Base-by-base conservation (phyloP, 2,329 filamentous ascomycete genomes). In the Stagonosporopsis cucurbitacearum region DNA sequence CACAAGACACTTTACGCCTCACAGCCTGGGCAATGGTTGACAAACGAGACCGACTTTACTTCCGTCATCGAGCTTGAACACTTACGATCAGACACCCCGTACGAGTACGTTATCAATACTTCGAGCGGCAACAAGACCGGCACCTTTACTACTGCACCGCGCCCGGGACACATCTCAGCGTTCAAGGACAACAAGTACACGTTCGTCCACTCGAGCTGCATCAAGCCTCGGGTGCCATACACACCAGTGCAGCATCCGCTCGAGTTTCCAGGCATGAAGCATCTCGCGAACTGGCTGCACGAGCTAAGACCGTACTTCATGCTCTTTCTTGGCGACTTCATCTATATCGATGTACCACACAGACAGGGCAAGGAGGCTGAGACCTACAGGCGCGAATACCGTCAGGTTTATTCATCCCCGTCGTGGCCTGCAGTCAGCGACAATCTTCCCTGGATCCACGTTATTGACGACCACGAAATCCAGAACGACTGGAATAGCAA, bases 381-480 rank as follows among this genome's bases (percentile, higher is more conserved):
- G 50, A 87, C 92, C 67, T 99, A 97, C 74, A 86, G 93, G 45
- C 86, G 91, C 70, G 92, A 97, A 71, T 99, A 99, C 71, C 88
- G 94, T 19, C 92, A 96, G 66, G 88, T 97, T n/a, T 99, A 99
- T 70, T 89, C 91, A 0, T 96, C 93, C 2, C 94, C 94, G 0
- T 94, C 96, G 62, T 99, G 95, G 95, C 81, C 85, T 1, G 79
- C 86, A 0, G 87, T 90, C 11, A 86, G 86, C 0, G 82, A 89
- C 64, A 88, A 92, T 51, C 80, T 98, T n/a, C 96, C 93, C 66
- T 99, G 95, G 95, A 91, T 98, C 40, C 95, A 99, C 70, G 93
- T 96, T 2, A 84, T 97, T 6, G 95, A 99, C 70, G 95, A 99
- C 72, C 95, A 99, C 69, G 95, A 99, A 72, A 97, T 99, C 59